A percentile compares a stretch with the other conserved stretches of the same genome.
Conservation (phyloP, 73 alveolate genomes). For the Breviolum minutum region DNA sequence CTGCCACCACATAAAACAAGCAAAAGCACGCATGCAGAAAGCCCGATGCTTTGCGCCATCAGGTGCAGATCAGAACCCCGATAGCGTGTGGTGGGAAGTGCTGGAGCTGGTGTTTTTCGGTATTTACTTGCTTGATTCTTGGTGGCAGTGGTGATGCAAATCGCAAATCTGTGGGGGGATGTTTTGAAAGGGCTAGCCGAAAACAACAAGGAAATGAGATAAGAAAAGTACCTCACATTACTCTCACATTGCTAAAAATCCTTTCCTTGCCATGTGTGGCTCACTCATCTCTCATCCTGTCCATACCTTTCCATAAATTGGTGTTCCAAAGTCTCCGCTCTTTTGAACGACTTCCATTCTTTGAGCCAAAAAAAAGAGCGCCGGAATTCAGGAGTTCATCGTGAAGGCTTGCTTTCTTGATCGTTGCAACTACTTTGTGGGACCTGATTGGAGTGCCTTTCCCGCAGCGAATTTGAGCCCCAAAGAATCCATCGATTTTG, state of each 20-base stretch:
- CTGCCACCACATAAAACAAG: no score
- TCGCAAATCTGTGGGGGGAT: no score
- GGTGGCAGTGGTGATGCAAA: background rate
- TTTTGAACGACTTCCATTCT: no score
- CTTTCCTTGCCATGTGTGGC: no score
- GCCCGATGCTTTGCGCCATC: background rate
- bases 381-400: conserved; percentile 15
- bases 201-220: no score
- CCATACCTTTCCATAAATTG: no score
- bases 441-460: conserved; percentile 20
- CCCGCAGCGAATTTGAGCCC: background rate
- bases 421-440: conserved; percentile 41
- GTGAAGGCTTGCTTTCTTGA: conserved; percentile 34
- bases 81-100: conserved; percentile 22
- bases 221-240: no score
- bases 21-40: background rate
- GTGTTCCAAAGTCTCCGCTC: no score
- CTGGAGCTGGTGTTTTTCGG: conserved; percentile 68
- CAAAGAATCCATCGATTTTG: no score
- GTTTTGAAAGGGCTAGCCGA: no score
- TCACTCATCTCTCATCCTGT: no score
- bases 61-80: conserved; percentile 69
- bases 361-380: background rate
- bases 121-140: background rate
- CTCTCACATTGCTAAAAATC: no score